phyloP scores from a whole-genome alignment of 345 rosid genomes.

The Gossypium arboreum region DNA sequence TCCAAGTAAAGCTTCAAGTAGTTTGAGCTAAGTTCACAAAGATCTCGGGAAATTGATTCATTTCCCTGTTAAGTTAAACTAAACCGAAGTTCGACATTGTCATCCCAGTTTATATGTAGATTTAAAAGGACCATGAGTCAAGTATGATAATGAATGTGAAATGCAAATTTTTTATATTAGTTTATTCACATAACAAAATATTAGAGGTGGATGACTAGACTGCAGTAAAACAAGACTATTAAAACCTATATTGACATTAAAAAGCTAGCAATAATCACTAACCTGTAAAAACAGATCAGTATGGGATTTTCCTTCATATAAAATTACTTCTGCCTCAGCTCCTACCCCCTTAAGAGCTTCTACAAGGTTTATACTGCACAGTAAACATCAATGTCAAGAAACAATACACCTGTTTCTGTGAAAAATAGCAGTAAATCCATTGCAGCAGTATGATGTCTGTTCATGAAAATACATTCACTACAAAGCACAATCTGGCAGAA shows the following conservation, averaged over 20 bases:
- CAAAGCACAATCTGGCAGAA: background rate
- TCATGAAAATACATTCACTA: constrained; percentile 8
- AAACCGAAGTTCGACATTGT: background rate
- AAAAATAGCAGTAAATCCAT: background rate
- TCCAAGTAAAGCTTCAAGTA: background rate
- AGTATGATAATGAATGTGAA: background rate
- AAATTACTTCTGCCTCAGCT: constrained; percentile 50
- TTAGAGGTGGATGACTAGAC: background rate
- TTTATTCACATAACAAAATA: background rate
- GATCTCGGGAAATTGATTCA: background rate
- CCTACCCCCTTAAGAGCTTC: constrained; percentile 60
- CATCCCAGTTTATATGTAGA: background rate
- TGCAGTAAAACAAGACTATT: background rate
- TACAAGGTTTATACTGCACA: constrained; percentile 56
- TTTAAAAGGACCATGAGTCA: background rate
- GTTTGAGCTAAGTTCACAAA: background rate
- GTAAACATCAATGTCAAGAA: constrained; percentile 13
- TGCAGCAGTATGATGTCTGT: background rate
- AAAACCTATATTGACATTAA: background rate
- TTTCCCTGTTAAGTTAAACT: background rate
- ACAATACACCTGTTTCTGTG: background rate
- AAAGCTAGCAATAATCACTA: constrained; percentile 17
- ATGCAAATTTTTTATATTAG: background rate
- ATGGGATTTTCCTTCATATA: constrained; percentile 79
- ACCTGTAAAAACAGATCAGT: constrained; percentile 96